These are phyloP conservation scores for Fusarium chaquense DNA, from an alignment of 2,329 filamentous ascomycete genomes.

Conservation along the genomic window DNA sequence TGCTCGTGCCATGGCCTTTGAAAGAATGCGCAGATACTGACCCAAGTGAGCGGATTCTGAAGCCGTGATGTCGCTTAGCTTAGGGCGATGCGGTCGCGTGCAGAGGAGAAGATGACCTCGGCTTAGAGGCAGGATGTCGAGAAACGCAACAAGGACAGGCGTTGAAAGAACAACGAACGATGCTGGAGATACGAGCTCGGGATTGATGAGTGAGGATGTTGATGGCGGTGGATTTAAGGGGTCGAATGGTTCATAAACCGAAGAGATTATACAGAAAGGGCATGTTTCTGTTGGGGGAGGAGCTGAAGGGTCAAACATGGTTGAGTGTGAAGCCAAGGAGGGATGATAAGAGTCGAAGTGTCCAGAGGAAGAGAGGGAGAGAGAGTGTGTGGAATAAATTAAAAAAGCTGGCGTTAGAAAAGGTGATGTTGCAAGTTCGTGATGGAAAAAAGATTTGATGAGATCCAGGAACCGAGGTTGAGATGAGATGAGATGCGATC, in stretches of 20 bases:
- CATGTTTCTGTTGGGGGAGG: conserved; percentile 58
- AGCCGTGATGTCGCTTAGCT: conserved; percentile 76
- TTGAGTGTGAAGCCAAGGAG: background rate
- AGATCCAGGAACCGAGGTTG: conserved; percentile 33
- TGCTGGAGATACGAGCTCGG: conserved; percentile 56
- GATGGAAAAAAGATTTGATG: conserved; percentile 25
- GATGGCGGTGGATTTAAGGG: conserved; percentile 58
- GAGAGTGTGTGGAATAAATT: too few relatives aligned
- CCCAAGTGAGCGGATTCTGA: conserved; percentile 76
- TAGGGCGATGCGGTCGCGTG: conserved; percentile 80
- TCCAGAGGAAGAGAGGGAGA: background rate
- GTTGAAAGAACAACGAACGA: conserved; percentile 82
- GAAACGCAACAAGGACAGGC: conserved; percentile 82
- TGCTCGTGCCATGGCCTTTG: conserved; percentile 74
- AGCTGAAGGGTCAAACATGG: conserved; percentile 55
- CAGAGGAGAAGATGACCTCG: conserved; percentile 86
- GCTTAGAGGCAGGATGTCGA: conserved; percentile 92
- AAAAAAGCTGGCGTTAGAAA: background rate
- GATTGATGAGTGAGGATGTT: conserved; percentile 48
- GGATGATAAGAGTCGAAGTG: background rate
- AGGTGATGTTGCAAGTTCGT: conserved; percentile 20
- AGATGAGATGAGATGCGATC: conserved; percentile 9
- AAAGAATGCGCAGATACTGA: conserved; percentile 76
- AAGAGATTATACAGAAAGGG: conserved; percentile 72
- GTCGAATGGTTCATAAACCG: conserved; percentile 61